phyloP scores from a whole-genome alignment of 225 moss, liverwort and hornwort species.

The Pleurozium schreberi region DNA sequence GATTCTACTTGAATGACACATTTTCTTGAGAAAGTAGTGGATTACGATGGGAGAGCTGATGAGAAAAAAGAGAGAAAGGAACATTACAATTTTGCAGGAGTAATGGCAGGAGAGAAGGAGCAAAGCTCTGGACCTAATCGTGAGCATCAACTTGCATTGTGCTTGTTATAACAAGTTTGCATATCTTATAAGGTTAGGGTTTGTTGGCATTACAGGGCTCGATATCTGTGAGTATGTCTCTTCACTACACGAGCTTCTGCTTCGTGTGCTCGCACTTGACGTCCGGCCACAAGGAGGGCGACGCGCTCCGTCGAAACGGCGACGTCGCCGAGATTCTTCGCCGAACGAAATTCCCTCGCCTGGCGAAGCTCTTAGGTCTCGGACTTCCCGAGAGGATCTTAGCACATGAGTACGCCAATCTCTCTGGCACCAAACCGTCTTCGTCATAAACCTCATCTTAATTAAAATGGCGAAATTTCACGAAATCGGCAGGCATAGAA shows the following conservation, averaged over 20 bases:
- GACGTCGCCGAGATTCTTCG: conserved; percentile 80
- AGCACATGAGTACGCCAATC: conserved; percentile 52
- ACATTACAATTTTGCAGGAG: background rate
- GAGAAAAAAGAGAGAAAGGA: background rate
- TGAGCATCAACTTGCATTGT: background rate
- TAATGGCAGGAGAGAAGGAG: background rate
- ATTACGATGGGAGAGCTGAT: background rate
- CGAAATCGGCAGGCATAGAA: background rate
- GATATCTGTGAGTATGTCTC: conserved; percentile 77
- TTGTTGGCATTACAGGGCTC: conserved; percentile 41
- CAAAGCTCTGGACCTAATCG: background rate
- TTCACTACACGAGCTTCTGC: conserved; percentile 80
- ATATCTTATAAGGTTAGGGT: background rate
- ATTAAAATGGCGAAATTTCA: background rate
- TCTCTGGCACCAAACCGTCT: background rate
- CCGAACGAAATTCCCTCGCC: conserved; percentile 61
- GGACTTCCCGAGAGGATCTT: conserved; percentile 68
- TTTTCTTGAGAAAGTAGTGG: background rate
- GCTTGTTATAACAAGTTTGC: background rate
- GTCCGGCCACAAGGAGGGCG: conserved; percentile 72
- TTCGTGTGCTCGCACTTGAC: conserved; percentile 78
- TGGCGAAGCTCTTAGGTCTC: conserved; percentile 40
- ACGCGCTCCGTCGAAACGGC: conserved; percentile 59
- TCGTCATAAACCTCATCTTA: background rate
- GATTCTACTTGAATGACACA: background rate